Base-by-base conservation (phyloP, 2,329 filamentous ascomycete species). In the Aspergillus uvarum region DNA sequence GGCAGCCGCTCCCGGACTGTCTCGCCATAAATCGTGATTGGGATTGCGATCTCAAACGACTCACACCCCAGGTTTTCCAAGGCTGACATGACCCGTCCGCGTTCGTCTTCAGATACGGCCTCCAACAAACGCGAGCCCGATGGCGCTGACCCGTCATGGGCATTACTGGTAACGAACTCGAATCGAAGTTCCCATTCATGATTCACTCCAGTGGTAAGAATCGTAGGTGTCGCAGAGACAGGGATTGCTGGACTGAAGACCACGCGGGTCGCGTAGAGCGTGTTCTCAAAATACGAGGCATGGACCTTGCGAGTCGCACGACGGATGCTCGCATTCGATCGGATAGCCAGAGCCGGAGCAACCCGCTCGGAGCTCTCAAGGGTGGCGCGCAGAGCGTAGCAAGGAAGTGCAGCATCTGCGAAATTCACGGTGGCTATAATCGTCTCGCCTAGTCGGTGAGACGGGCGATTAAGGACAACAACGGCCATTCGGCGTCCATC, bases 401-500 rank as follows among this genome's bases (percentile, higher is more conserved):
- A 96, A 2, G 91, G 87, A 22, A 96, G 86, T 61, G 91, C 85
- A 1, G 90, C 87, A 61, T 87, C 83, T 0, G 85, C 83, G 70
- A 98, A 96, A 75, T 98, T 93, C 60, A 99, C 85, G 0, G 88
- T 89, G 66, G 92, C 89, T 12, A 87, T 91, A 49, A 98, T 87
- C 0, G 89, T 88, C 75, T 99, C 95, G 60, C 95, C 95, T 1
- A 99, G 82, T 49, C 93, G 85, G 78, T 96, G 97, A 0, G 93
- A 88, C 0, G 95, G 92, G 10, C 95, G 87, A 5, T 93, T 90
- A 32, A 99, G 84, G 77, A 93, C 92, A 58, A 99, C 86, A 5
- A 96, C 91, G 2, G 91, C 94, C 12, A 99, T 93, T n/a, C 88
- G 88, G 58, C 88, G 88, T n/a, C 93, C 93, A 70, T 92, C 93